Evolutionary conservation across 306 rosid genomes (phyloP).

Genomic region (Quercus berberidifolia): DNA sequence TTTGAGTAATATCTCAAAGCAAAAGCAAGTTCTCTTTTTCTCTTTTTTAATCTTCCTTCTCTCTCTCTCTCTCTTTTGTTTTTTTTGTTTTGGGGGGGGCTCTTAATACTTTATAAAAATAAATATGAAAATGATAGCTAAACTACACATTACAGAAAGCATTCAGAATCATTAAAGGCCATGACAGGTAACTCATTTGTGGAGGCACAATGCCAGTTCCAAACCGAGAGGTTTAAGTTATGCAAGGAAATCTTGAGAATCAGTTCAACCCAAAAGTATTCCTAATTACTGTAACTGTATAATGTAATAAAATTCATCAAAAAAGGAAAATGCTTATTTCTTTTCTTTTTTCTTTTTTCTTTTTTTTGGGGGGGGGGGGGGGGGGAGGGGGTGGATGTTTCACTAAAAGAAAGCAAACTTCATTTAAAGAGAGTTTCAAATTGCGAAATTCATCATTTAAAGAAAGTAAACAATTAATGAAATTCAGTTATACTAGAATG

Average conservation of each 20-base stretch:
- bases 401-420: no score
- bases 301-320: background rate
- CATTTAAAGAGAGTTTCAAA: background rate
- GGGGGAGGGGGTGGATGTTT: no score
- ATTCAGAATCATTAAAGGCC: background rate
- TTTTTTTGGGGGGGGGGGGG: background rate
- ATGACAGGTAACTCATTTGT: background rate
- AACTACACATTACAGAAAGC: background rate
- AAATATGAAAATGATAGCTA: background rate
- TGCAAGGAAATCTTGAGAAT: background rate
- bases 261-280: background rate
- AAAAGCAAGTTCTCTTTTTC: background rate
- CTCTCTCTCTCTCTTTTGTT: background rate
- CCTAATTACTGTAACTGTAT: background rate
- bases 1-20: background rate
- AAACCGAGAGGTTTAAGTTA: background rate
- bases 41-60: background rate
- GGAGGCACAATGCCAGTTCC: background rate
- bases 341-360: no score
- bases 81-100: background rate
- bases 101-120: background rate
- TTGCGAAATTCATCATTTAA: background rate
- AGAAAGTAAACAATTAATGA: conserved; percentile 14
- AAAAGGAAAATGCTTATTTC: background rate
- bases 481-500: conserved; percentile 8